Evolutionary conservation across 2,329 filamentous ascomycete species (phyloP).

Genomic region (Lithohypha guttulata): DNA sequence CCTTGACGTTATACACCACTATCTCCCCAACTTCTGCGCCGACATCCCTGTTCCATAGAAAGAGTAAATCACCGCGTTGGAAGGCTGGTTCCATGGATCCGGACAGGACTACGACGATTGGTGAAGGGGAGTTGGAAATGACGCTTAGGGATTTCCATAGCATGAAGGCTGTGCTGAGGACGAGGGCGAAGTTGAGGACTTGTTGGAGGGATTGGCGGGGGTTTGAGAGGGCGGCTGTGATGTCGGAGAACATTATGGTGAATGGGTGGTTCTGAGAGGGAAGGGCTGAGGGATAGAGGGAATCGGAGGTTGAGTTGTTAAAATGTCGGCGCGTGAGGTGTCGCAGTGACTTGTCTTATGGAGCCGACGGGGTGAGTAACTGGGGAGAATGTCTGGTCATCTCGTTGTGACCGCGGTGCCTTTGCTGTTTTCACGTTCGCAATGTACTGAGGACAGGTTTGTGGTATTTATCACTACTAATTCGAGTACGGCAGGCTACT

Average conservation of each 20-base stretch:
- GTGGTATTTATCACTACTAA: too few relatives aligned
- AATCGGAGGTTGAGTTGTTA: neutral
- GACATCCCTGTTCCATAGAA: slow-evolving; percentile 51
- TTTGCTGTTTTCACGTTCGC: too few relatives aligned
- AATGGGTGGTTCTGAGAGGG: neutral
- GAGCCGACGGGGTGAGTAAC: too few relatives aligned
- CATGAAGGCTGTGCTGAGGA: slow-evolving; percentile 88
- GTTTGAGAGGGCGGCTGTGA: slow-evolving; percentile 49
- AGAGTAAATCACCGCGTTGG: slow-evolving; percentile 52
- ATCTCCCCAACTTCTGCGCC: slow-evolving; percentile 61
- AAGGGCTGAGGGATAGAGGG: neutral
- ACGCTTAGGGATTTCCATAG: slow-evolving; percentile 86
- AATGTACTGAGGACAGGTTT: too few relatives aligned
- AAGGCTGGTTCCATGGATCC: slow-evolving; percentile 61
- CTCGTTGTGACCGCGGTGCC: too few relatives aligned
- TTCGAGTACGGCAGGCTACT: too few relatives aligned
- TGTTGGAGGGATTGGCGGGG: slow-evolving; percentile 72
- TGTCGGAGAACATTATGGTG: slow-evolving; percentile 51
- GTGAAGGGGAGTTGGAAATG: slow-evolving; percentile 59
- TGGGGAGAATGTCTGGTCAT: too few relatives aligned
- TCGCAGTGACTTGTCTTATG: too few relatives aligned
- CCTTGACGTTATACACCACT: slow-evolving; percentile 74
- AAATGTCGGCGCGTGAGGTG: too few relatives aligned
- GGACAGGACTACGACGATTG: slow-evolving; percentile 56
- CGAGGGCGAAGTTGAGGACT: slow-evolving; percentile 80